Evolutionary conservation across 768 basidiomycete genomes (phyloP).

Genomic region (Mycena rebaudengoi): DNA sequence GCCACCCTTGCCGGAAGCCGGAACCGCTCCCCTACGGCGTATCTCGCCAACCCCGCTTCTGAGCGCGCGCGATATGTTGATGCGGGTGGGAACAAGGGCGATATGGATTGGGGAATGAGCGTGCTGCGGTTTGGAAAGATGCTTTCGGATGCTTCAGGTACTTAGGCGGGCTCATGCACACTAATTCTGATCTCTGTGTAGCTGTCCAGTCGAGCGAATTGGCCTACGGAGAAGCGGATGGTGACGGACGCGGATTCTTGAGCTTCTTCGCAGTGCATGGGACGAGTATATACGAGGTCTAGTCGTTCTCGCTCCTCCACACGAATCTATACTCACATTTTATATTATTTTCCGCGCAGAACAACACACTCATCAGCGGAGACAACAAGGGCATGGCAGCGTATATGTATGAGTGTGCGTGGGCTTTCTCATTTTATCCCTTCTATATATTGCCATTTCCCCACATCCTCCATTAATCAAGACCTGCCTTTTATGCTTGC

Average conservation of each 20-base stretch:
- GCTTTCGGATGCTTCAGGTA: too few species aligned
- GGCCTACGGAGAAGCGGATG: conserved; percentile 31
- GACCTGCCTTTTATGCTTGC: conserved; percentile 5
- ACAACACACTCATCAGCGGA: conserved; percentile 79
- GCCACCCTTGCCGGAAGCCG: too few species aligned
- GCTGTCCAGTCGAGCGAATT: too few species aligned
- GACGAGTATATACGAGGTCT: conserved; percentile 79
- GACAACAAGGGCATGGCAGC: conserved; percentile 93
- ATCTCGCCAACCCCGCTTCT: conserved; percentile 75
- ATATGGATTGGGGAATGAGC: conserved; percentile 80
- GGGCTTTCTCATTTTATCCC: neutral
- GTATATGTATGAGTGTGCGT: conserved; percentile 74
- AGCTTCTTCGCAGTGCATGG: conserved; percentile 85
- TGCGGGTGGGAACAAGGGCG: conserved; percentile 32
- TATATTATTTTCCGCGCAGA: conserved; percentile 48
- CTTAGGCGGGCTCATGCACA: too few species aligned
- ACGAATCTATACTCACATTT: neutral
- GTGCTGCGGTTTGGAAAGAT: conserved; percentile 59
- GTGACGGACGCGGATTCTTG: conserved; percentile 69
- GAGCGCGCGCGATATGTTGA: conserved; percentile 73
- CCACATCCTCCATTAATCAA: too few species aligned
- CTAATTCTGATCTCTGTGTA: too few species aligned
- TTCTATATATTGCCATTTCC: too few species aligned
- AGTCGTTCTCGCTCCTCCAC: conserved; percentile 3
- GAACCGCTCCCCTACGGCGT: conserved; percentile 80